Evolutionary conservation across 345 rosid species (phyloP).

Genomic region (Gossypium ekmanianum): DNA sequence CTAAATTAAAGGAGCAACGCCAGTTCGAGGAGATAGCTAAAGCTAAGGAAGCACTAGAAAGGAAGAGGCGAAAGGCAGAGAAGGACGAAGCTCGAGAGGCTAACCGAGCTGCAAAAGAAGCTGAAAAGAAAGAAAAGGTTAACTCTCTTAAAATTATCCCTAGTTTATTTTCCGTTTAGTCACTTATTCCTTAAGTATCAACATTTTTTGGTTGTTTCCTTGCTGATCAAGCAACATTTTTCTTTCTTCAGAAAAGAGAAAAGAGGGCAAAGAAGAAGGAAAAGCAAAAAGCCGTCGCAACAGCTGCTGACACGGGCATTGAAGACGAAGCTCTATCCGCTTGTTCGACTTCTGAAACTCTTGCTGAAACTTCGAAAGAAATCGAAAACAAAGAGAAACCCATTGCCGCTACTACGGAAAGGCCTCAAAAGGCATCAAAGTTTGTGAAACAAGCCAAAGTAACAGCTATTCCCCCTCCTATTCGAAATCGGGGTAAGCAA

Average conservation of each 20-base stretch:
- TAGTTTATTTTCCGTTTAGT: background rate
- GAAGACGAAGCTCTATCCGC: background rate
- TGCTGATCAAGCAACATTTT: background rate
- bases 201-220: background rate
- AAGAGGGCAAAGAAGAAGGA: conserved; percentile 4
- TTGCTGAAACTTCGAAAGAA: background rate
- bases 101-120: background rate
- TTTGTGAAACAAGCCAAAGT: background rate
- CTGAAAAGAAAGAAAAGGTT: conserved; percentile 4
- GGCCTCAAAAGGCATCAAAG: background rate
- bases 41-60: background rate
- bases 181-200: background rate
- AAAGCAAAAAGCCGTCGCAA: background rate
- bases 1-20: background rate
- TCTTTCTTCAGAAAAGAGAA: background rate
- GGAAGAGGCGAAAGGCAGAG: conserved; percentile 8
- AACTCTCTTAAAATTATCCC: too few species aligned
- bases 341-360: background rate
- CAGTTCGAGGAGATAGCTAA: background rate
- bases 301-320: background rate
- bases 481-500: background rate
- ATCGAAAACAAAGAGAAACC: background rate
- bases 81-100: background rate
- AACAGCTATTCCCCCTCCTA: background rate
- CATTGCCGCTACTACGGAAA: background rate